Evolutionary conservation across 805 yeast genomes (phyloP), one percentile per base, ranked within the genome.

Genomic region (Saccharomycopsis guyanensis): DNA sequence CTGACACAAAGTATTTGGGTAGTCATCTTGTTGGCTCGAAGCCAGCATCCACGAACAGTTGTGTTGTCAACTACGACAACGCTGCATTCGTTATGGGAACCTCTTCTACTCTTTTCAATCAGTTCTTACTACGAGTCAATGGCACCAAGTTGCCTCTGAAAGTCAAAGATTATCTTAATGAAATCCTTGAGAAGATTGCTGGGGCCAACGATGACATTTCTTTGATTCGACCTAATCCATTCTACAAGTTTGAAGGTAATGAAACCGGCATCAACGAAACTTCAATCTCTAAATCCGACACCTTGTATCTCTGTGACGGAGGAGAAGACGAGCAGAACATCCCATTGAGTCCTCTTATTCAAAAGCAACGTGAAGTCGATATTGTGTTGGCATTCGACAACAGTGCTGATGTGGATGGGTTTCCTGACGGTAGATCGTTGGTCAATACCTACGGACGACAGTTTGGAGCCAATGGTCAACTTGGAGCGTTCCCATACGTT

Each of bases 51-150:
- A 60, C 62, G 35, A 64, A 65, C 80, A 88, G 60, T 6, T 86
- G 95, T 64, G 63, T 75, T 47, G 71, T 66, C 2, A 88, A 89
- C 2, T 79, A 72, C 50, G 95, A 87, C 61, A 85, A 86, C 55
- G 80, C 83, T 5, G 93, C 95, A 3, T 87, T 76, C 57, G 64
- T 85, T 24, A 66, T 86, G 3, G 96, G 95, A 32, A 82, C 95
- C 4, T 85, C 95, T 1, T 82, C 94, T 2, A 71, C 91, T 1
- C 63, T 87, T 42, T 86, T 87, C 68, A 86, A 83, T 59, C 37
- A 78, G 59, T 67, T 80, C 42, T 58, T 33, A 15, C 20, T 33
- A 33, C 70, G 72, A 53, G 60, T 82, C 46, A 77, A 81, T 59
- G 59, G 76, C 16, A 70, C 3, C 86, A 18, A 43, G 16, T 15